A percentile compares a stretch with the other conserved stretches of the same genome.
Conservation (phyloP, 306 rosid species). For the Begonia loranthoides region DNA sequence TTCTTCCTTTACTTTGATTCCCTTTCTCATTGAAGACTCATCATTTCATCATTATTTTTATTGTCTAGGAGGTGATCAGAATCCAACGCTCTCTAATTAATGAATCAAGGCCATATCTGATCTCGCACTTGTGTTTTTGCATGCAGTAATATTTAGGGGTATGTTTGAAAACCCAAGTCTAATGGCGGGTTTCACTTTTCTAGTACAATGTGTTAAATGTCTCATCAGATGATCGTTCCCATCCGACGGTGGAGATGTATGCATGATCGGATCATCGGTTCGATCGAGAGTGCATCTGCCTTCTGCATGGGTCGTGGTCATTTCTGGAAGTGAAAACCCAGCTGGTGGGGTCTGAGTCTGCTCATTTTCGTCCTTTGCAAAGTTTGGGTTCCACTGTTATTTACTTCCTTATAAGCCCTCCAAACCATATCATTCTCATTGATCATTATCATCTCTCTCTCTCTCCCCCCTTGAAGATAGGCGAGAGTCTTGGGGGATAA, state of each 20-base stretch:
- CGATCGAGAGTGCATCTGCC: slow-evolving; percentile 17
- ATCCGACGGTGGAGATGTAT: no score
- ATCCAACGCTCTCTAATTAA: slow-evolving; percentile 18
- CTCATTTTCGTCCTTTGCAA: slow-evolving; percentile 35
- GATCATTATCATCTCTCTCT: slow-evolving; percentile 18
- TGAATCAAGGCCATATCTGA: not conserved
- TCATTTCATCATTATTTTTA: no score
- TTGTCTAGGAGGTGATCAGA: no score
- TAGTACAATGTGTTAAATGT: slow-evolving; percentile 5
- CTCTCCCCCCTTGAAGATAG: slow-evolving; percentile 38
- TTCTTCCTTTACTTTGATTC: slow-evolving; percentile 33
- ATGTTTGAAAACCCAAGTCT: not conserved
- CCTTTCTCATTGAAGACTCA: slow-evolving; percentile 20
- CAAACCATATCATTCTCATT: slow-evolving; percentile 23
- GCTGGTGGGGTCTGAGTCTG: slow-evolving; percentile 50
- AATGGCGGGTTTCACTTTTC: slow-evolving; percentile 20
- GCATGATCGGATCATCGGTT: no score
- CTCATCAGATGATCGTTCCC: not conserved
- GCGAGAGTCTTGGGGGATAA: slow-evolving; percentile 62
- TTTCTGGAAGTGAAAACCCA: slow-evolving; percentile 56
- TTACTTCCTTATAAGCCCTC: slow-evolving; percentile 37
- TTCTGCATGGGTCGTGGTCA: slow-evolving; percentile 86
- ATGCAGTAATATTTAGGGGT: no score
- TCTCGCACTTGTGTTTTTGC: no score
- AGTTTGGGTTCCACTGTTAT: slow-evolving; percentile 13